Evolutionary conservation across 495 filamentous ascomycete genomes (phyloP).

Genomic region (Tuber magnatum): DNA sequence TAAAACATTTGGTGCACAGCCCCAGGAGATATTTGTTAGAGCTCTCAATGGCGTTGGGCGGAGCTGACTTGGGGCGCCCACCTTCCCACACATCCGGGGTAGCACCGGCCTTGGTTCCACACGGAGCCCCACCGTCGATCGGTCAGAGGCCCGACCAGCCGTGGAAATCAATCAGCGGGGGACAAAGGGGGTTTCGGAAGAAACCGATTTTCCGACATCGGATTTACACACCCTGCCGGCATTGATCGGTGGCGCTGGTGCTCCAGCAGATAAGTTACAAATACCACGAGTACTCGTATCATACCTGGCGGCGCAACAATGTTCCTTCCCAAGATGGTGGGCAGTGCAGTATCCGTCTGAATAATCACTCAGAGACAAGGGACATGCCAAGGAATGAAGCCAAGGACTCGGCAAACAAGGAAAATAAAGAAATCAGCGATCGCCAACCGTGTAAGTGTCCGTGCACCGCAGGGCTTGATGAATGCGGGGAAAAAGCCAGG

Average conservation of each 20-base stretch:
- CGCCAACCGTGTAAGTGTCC: constrained; percentile 16
- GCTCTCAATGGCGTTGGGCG: not conserved
- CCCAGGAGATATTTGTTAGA: not conserved
- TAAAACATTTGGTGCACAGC: not conserved
- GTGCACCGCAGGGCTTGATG: constrained; percentile 18
- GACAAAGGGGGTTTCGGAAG: not conserved
- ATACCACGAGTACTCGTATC: not conserved
- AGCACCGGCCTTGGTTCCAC: not conserved
- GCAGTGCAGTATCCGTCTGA: not conserved
- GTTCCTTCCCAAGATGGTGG: not conserved
- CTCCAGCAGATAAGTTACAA: not conserved
- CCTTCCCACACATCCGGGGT: not conserved
- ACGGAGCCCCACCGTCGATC: not conserved
- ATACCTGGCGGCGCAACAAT: not conserved
- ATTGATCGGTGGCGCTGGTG: not conserved
- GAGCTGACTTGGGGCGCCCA: not conserved
- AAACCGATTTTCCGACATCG: not conserved
- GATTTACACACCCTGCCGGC: not conserved
- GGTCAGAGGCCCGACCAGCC: not conserved
- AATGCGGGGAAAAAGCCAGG: constrained; percentile 19
- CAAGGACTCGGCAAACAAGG: not conserved
- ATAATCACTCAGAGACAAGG: not conserved
- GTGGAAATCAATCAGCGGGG: not conserved
- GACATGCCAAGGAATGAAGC: not conserved
- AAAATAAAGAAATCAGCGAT: constrained; percentile 11